Conservation (phyloP, 352 stramenopile genomes). For the Phytopythium kandeliae region DNA sequence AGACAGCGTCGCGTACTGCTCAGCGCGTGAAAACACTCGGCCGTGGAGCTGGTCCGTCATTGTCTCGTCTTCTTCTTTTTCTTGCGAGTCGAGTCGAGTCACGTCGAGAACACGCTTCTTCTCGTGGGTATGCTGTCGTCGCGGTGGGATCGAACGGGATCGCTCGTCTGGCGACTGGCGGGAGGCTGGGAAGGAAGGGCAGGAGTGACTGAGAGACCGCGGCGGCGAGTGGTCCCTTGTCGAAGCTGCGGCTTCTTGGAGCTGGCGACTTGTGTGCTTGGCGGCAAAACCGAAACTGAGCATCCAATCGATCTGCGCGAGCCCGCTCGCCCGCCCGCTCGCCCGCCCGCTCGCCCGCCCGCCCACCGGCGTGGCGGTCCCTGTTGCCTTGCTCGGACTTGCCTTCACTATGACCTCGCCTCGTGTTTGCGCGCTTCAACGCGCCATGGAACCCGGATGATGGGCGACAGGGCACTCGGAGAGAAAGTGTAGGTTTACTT, state of each 20-base stretch:
- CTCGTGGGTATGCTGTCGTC: not conserved
- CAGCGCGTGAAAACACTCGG: slow-evolving; percentile 22
- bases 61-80: slow-evolving; percentile 3
- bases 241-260: slow-evolving; percentile 1
- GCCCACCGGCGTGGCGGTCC: too few species aligned
- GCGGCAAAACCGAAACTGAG: slow-evolving; percentile 3
- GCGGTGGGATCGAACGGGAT: not conserved
- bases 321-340: too few species aligned
- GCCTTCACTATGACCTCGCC: too few species aligned
- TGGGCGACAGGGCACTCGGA: too few species aligned
- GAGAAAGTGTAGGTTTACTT: too few species aligned
- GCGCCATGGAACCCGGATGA: too few species aligned
- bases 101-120: not conserved
- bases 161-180: too few species aligned
- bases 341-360: too few species aligned
- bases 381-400: too few species aligned
- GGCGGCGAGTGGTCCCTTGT: slow-evolving; percentile 2
- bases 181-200: not conserved
- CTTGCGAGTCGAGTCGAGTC: slow-evolving; percentile 2
- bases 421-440: too few species aligned
- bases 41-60: slow-evolving; percentile 27
- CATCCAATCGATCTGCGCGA: too few species aligned
- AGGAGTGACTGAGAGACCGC: not conserved
- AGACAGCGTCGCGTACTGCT: slow-evolving; percentile 15
- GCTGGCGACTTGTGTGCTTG: slow-evolving; percentile 7